Evolutionary conservation across 2,329 filamentous ascomycete species (phyloP).

Genomic region (Cryphonectria carpinicola): DNA sequence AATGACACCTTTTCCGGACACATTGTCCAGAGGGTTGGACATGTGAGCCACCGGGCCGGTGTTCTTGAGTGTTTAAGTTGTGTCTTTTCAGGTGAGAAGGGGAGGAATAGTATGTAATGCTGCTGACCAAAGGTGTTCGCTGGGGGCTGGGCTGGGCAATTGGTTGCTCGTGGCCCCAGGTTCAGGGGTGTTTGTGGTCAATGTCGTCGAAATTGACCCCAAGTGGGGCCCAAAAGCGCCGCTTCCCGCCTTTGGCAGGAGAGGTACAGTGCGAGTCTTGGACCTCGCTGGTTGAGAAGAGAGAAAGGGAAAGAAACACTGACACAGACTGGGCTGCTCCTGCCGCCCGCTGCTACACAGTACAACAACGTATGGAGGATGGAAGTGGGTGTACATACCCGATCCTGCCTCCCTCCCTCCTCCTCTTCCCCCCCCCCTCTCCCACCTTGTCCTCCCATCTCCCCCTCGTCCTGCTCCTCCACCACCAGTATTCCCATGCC

Average conservation of each 20-base stretch:
- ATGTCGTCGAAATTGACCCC: constrained; percentile 14
- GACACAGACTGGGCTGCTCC: background rate
- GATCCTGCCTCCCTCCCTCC: background rate
- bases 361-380: too few relatives aligned
- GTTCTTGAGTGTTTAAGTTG: background rate
- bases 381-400: background rate
- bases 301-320: background rate
- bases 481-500: background rate
- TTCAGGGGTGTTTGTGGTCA: background rate
- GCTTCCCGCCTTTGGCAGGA: constrained; percentile 12
- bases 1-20: background rate
- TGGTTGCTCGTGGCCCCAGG: background rate
- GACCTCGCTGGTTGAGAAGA: background rate
- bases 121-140: background rate
- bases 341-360: background rate
- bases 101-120: background rate
- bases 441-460: background rate
- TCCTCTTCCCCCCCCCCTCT: too few relatives aligned
- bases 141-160: background rate
- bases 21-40: background rate
- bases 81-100: background rate
- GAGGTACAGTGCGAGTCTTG: constrained; percentile 5
- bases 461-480: background rate
- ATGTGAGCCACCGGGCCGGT: background rate
- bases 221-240: background rate